A percentile compares a stretch with the other conserved stretches of the same genome.
phyloP scores from a whole-genome alignment of 768 basidiomycete species.

The Mycena indigotica region DNA sequence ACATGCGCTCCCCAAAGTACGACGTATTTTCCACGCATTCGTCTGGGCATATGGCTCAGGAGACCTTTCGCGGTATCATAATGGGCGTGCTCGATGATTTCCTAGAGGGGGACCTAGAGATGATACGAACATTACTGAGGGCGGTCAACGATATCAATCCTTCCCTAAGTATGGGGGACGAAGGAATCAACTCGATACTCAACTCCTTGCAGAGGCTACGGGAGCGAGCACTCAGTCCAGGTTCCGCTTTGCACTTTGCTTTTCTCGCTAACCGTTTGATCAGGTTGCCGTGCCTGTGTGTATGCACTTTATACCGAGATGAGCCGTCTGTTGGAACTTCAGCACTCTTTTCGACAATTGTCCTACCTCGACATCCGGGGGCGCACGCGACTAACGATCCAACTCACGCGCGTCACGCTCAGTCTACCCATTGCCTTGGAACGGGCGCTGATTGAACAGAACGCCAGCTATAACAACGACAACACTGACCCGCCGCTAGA shows the following conservation, averaged over 20 bases:
- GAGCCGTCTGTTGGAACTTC: slow-evolving; percentile 78
- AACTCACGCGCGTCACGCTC: slow-evolving; percentile 76
- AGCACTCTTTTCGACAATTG: slow-evolving; percentile 72
- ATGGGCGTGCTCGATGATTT: slow-evolving; percentile 79
- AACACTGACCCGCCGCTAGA: too few relatives aligned
- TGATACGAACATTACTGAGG: slow-evolving; percentile 77
- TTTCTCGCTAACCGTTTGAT: slow-evolving; percentile 7
- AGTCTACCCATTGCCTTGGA: slow-evolving; percentile 76
- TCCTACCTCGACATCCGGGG: slow-evolving; percentile 78
- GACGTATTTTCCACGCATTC: slow-evolving; percentile 59
- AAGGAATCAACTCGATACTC: slow-evolving; percentile 77
- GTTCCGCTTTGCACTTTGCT: slow-evolving; percentile 25
- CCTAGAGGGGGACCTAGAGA: slow-evolving; percentile 84
- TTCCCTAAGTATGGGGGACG: slow-evolving; percentile 73
- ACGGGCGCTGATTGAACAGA: slow-evolving; percentile 59
- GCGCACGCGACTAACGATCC: slow-evolving; percentile 74
- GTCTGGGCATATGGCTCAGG: slow-evolving; percentile 65
- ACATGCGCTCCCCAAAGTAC: slow-evolving; percentile 52
- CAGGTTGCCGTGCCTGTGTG: slow-evolving; percentile 78
- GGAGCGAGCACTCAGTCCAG: slow-evolving; percentile 72
- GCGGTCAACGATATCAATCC: slow-evolving; percentile 80
- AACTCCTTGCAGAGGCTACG: slow-evolving; percentile 69
- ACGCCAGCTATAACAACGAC: slow-evolving; percentile 21
- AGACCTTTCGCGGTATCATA: slow-evolving; percentile 77
- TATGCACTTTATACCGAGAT: slow-evolving; percentile 73